Base-by-base conservation (phyloP, 192 early-diverging fungal genomes). In the Backusella morwellensis region DNA sequence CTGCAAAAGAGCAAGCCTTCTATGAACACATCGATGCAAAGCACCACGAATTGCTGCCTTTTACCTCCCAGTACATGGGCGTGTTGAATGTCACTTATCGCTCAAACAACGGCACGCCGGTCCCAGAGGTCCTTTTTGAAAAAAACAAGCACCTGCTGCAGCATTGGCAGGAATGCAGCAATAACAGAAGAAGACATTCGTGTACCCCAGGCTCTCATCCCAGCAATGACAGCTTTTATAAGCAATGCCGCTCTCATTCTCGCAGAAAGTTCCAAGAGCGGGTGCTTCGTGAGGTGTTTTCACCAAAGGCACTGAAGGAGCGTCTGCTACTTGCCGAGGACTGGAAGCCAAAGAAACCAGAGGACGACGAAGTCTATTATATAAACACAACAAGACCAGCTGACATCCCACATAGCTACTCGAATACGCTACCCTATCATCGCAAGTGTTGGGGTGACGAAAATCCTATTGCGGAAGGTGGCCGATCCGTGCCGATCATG, bases 21-120 rank as follows among this genome's bases (percentile, higher is more conserved):
- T 99, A 99, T 86, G 98, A 99, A 76, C 86, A 87, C 35, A 82
- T 99, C 3, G 93, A 94, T 67, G 78, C 87, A 35, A 77, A 86
- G 56, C 92, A 94, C 79, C 94, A 94, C 14, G 89, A 95, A 75
- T 83, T 99, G 36, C 88, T 93, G 72, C 90, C 88, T 6, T 99
- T 97, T 83, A 92, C 97, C 23, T 93, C 98, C n/a, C 91, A 93
- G 63, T 99, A 97, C 82, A 83, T 98, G 71, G 97, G 98, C 23
- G 91, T 97, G 9, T 89, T 99, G 34, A 98, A 98, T 82, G 97
- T 99, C 66, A 95, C 95, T n/a, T 92, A 93, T 74, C 85, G 88
- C 12, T 29, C 70, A 26, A 32, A 2, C 15, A 32, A 36, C 21
- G 70, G 69, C n/a, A 40, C 42, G 68, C 54, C 56, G 9, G 70